Evolutionary conservation across 768 basidiomycete species (phyloP).

Genomic region (Pleurotus djamor): DNA sequence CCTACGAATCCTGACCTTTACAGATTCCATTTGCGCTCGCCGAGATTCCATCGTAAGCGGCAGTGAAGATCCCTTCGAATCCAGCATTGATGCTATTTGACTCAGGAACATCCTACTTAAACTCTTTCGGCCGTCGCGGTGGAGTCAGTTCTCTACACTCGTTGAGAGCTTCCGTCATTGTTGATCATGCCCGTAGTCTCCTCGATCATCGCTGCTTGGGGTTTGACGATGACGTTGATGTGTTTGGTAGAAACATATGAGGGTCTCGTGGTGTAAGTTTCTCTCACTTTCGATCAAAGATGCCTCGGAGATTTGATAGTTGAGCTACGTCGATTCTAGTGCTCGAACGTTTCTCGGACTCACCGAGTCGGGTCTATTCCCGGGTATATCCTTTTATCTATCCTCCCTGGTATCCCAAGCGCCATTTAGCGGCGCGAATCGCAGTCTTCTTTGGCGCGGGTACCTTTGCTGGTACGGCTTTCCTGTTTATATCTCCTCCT

Average conservation of each 20-base stretch:
- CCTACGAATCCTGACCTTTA: not conserved
- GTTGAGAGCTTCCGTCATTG: not conserved
- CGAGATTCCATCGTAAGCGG: constrained; percentile 21
- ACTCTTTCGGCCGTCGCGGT: constrained; percentile 20
- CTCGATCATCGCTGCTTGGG: constrained; percentile 20
- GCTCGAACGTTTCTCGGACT: constrained; percentile 22
- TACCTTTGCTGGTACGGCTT: constrained; percentile 37
- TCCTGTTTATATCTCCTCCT: not conserved
- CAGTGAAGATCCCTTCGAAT: not conserved
- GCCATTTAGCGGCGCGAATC: constrained; percentile 48
- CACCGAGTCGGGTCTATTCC: constrained; percentile 21
- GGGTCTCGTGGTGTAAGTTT: constrained; percentile 21
- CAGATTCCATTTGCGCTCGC: constrained; percentile 23
- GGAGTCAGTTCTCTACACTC: constrained; percentile 16
- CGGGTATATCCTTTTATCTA: constrained; percentile 37
- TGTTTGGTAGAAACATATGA: constrained; percentile 20
- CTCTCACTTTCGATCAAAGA: no score
- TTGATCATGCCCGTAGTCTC: constrained; percentile 11
- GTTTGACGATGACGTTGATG: constrained; percentile 18
- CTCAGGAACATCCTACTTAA: constrained; percentile 21
- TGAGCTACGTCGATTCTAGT: constrained; percentile 18
- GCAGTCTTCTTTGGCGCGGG: constrained; percentile 58
- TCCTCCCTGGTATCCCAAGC: constrained; percentile 54
- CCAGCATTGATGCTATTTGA: not conserved
- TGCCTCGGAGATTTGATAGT: not conserved